Conservation (phyloP, 306 rosid genomes). For the Pachyrhizus erosus region DNA sequence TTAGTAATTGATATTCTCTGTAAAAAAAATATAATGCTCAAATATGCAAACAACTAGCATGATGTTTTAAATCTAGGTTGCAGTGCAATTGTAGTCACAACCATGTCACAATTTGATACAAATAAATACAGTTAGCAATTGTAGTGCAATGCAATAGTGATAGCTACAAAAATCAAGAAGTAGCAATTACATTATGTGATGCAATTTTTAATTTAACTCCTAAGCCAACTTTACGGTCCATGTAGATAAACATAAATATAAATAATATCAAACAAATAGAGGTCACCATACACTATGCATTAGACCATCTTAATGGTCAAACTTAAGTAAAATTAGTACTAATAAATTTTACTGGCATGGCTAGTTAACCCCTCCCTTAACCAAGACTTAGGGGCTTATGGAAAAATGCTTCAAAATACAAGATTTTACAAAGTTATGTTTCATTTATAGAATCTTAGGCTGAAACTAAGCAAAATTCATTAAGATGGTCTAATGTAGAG, state of each 20-base stretch:
- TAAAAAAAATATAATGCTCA: constrained; percentile 15
- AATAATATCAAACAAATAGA: neutral
- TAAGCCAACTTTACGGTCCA: constrained; percentile 7
- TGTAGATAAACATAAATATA: neutral
- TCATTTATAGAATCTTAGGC: neutral
- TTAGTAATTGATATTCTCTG: constrained; percentile 15
- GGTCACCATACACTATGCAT: constrained; percentile 20
- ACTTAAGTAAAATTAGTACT: neutral
- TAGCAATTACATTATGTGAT: constrained; percentile 1
- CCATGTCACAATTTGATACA: neutral
- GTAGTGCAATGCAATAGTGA: neutral
- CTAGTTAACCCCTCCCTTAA: neutral
- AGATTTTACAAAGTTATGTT: no score
- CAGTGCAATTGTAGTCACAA: neutral
- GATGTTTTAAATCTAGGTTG: constrained; percentile 24
- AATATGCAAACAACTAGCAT: constrained; percentile 17
- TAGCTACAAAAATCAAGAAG: neutral
- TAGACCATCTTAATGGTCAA: neutral
- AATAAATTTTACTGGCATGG: neutral
- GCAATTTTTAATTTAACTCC: constrained; percentile 10
- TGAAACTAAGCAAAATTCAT: neutral
- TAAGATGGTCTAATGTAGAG: no score
- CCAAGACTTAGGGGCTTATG: neutral
- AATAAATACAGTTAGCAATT: neutral
- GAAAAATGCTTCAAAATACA: no score